Percentiles rank a stretch among this genome's conserved stretches.
phyloP scores from a whole-genome alignment of 2,329 filamentous ascomycete species.

The Blastomyces silverae region DNA sequence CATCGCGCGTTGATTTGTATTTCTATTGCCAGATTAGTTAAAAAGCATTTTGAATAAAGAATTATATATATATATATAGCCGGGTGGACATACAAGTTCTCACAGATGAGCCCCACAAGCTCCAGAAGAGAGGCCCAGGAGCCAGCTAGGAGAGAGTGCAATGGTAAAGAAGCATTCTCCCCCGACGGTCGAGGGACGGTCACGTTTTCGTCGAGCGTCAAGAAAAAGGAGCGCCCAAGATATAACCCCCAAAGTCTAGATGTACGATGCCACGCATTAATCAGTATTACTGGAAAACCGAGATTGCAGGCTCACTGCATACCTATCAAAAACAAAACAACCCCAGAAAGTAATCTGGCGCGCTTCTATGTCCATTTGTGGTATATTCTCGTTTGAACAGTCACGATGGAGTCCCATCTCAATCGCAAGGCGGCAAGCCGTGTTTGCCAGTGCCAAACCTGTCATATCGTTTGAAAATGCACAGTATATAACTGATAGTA shows the following conservation, averaged over 20 bases:
- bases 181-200: constrained; percentile 11
- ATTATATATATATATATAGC: not conserved
- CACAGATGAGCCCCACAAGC: constrained; percentile 19
- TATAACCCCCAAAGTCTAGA: constrained; percentile 20
- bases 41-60: not conserved
- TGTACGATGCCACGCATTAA: not conserved
- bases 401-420: constrained; percentile 21
- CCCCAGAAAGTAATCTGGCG: constrained; percentile 21
- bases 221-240: constrained; percentile 20
- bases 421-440: constrained; percentile 20
- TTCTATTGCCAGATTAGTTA: constrained; percentile 12
- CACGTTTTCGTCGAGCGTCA: constrained; percentile 17
- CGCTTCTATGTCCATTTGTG: constrained; percentile 17
- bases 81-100: constrained; percentile 15
- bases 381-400: constrained; percentile 14
- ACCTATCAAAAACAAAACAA: constrained; percentile 20
- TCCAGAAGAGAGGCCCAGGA: constrained; percentile 19
- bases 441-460: constrained; percentile 20
- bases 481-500: constrained; percentile 21
- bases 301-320: not conserved
- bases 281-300: not conserved
- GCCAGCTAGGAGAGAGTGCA: constrained; percentile 18
- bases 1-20: constrained; percentile 13
- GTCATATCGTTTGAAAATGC: constrained; percentile 21
- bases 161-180: constrained; percentile 2